A percentile compares a stretch with the other conserved stretches of the same genome.
These are phyloP conservation scores for Globisporangium paroecandrum DNA, from an alignment of 352 stramenopile genomes.

Conservation along the genomic window DNA sequence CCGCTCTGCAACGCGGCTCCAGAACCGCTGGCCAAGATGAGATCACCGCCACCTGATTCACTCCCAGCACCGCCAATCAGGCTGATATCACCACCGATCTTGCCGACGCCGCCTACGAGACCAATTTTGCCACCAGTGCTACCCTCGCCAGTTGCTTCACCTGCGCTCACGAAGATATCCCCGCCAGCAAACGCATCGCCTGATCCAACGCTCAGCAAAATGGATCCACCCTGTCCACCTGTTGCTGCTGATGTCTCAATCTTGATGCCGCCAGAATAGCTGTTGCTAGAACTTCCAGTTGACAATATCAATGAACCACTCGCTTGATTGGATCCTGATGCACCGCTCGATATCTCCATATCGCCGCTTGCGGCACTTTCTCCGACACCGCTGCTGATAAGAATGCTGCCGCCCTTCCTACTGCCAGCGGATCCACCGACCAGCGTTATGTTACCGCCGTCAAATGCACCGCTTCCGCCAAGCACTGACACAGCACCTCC, in stretches of 20 bases:
- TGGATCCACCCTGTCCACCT: constrained; percentile 15
- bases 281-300: constrained; percentile 7
- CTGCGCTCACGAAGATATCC: constrained; percentile 5
- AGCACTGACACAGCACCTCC: constrained; percentile 20
- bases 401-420: constrained; percentile 26
- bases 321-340: constrained; percentile 12
- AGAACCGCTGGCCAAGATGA: constrained; percentile 25
- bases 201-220: constrained; percentile 15
- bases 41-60: constrained; percentile 18
- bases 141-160: constrained; percentile 11
- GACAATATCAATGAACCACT: constrained; percentile 24
- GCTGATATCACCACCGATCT: constrained; percentile 14
- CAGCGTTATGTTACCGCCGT: constrained; percentile 22
- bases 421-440: constrained; percentile 16
- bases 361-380: constrained; percentile 24
- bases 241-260: constrained; percentile 13
- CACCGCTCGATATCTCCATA: constrained; percentile 23
- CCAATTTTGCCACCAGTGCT: constrained; percentile 17
- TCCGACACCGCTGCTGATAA: constrained; percentile 26
- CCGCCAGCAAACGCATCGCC: constrained; percentile 13
- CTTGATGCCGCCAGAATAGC: constrained; percentile 6
- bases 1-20: constrained; percentile 22
- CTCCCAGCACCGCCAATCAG: constrained; percentile 15
- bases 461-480: constrained; percentile 15
- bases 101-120: constrained; percentile 13